Conservation (phyloP, 768 basidiomycete species). For the Lentinula detonsa region DNA sequence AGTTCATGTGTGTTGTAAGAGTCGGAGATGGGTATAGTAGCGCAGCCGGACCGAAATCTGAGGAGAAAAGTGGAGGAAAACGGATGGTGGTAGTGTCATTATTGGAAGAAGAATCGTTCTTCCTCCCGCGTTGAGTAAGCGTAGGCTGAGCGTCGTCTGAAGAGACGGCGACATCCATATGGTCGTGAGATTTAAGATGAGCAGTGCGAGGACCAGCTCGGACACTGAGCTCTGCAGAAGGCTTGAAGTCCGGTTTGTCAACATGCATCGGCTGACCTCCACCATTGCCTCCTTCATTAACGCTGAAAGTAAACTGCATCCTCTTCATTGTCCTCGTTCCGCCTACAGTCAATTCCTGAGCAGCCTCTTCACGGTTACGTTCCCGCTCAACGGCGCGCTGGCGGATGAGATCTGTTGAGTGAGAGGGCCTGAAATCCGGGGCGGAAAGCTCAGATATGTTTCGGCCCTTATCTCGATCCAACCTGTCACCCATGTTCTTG, state of each 20-base stretch:
- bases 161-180: conserved; percentile 15
- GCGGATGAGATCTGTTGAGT: conserved; percentile 73
- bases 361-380: conserved; percentile 65
- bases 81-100: conserved; percentile 36
- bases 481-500: conserved; percentile 84
- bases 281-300: conserved; percentile 57
- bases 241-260: conserved; percentile 63
- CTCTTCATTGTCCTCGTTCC: conserved; percentile 73
- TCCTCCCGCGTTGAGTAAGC: conserved; percentile 26
- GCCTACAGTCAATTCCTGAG: conserved; percentile 29
- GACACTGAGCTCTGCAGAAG: conserved; percentile 54
- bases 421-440: conserved; percentile 75
- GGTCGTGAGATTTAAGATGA: conserved; percentile 18
- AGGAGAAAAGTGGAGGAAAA: conserved; percentile 70
- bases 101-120: conserved; percentile 3
- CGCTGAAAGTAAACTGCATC: conserved; percentile 87
- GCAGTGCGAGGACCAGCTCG: conserved; percentile 29
- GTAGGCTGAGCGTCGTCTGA: conserved; percentile 31
- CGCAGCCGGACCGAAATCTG: conserved; percentile 73
- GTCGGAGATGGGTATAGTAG: conserved; percentile 65
- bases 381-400: conserved; percentile 81
- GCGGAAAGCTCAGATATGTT: conserved; percentile 82
- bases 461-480: conserved; percentile 90
- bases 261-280: conserved; percentile 26
- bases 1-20: conserved; percentile 63